Base-by-base conservation (phyloP, 768 basidiomycete species). In the Tylopilus balloui region DNA sequence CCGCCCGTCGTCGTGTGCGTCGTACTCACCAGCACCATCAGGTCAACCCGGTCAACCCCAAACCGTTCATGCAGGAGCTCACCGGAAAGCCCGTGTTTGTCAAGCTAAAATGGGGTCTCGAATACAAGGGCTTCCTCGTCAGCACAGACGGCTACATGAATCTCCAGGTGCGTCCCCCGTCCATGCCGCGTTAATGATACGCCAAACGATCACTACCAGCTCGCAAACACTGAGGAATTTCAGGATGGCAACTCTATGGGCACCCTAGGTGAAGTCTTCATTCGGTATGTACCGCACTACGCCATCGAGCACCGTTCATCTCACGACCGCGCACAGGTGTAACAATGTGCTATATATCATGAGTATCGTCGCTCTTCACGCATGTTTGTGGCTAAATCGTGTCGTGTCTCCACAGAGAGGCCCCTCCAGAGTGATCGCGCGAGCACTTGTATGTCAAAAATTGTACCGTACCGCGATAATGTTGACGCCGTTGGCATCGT, bases 71-170 rank as follows among this genome's bases (percentile, higher is more conserved):
- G 63, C 93, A 97, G 73, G 94, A 96, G 68, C 84, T 98, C 58
- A 97, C 96, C 23, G 96, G 96, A 55, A 97, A 99, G 76, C 86
- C 88, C 32, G 91, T 98, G 38, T 89, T 84, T 63, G 96, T 98
- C 54, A 82, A 83, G 52, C 81, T 99, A 63, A 99, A 99, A 75
- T 99, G 96, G 96, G 96, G 96, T 53, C 78, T 97, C 43, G 93
- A 98, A 66, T 98, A 98, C 78, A 96, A 93, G 75, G 96, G 96
- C 36, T 99, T 96, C 74, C 79, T 99, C 55, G 96, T 99, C 57
- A 94, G 91, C 63, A 97, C 96, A 7, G 96, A 99, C 70, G 92
- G 92, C 12, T 99, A 96, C 74, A 98, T 98, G 96, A 99, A 99
- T 69, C 81, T 99, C 40, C 96, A 99, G 78, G 95, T 91, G 60